Percentiles rank a stretch among this genome's conserved stretches.
phyloP scores from a whole-genome alignment of 441 rosid species.

The Erysimum pusillum region DNA sequence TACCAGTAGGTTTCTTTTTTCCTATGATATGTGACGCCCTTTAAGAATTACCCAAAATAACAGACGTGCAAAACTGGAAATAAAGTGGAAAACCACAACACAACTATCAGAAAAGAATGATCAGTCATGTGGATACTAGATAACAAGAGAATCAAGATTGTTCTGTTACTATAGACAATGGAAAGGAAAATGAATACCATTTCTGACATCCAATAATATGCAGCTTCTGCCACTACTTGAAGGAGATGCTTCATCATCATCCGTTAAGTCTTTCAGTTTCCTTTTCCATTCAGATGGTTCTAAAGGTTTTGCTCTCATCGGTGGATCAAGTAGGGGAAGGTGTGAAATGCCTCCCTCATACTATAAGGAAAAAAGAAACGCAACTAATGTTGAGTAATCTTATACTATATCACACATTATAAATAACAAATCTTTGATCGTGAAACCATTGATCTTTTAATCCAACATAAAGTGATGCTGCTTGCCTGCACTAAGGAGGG shows the following conservation, averaged over 20 bases:
- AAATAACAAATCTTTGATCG: background rate
- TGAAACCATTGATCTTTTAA: background rate
- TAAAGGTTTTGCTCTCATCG: slow-evolving; percentile 78
- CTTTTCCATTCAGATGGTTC: slow-evolving; percentile 86
- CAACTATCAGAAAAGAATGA: background rate
- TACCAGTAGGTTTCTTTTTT: background rate
- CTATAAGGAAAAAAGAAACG: slow-evolving; percentile 50
- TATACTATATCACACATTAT: background rate
- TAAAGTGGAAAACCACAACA: slow-evolving; percentile 5
- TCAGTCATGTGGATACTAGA: slow-evolving; percentile 6
- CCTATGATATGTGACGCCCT: background rate
- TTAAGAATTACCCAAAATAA: slow-evolving; percentile 6
- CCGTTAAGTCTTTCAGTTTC: slow-evolving; percentile 58
- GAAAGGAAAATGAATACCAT: slow-evolving; percentile 55
- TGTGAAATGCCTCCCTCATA: slow-evolving; percentile 82
- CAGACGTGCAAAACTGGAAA: background rate
- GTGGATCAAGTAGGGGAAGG: slow-evolving; percentile 81
- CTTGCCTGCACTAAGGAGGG: slow-evolving; percentile 89
- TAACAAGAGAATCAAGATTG: background rate
- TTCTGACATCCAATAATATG: slow-evolving; percentile 85
- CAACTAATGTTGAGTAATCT: slow-evolving; percentile 6
- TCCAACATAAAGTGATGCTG: slow-evolving; percentile 19
- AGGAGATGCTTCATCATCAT: slow-evolving; percentile 46
- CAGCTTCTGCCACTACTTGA: slow-evolving; percentile 49
- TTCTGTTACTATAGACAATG: slow-evolving; percentile 11